Base-by-base conservation (phyloP, 768 basidiomycete genomes). In the Tylopilus balloui region DNA sequence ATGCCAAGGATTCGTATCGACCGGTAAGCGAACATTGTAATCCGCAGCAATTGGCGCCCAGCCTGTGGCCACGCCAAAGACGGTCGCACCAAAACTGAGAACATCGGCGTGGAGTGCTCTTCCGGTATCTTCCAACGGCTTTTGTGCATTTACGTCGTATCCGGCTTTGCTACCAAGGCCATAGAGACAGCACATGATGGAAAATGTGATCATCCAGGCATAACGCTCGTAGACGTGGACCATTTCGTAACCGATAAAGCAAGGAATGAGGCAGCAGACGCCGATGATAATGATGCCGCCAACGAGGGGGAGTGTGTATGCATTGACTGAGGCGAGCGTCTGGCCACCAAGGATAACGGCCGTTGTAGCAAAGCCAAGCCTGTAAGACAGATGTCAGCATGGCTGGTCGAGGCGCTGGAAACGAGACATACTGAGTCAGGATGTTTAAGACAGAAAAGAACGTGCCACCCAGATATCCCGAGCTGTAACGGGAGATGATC, bases 31-130 rank as follows among this genome's bases (percentile, higher is more conserved):
- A 54, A 73, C 74, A 54, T 78, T 79, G 59, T 77, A 80, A 57
- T 80, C 79, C 7, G 79, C 78, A 3, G 78, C 78, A 0, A 79
- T 55, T 1, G 76, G 72, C 0, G 75, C 73, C 78, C 76, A 78
- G 56, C 78, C 76, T 8, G 71, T 64, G 34, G 72, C 67, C 0
- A 70, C 69, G 1, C 74, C 77, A 59, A 79, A 80, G 21, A 79
- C 63, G 56, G 79, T 75, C 2, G 72, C 74, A 21, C 78, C 76
- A 44, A 78, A 81, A 47, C 71, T 69, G 13, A 81, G 63, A n/a
- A 80, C 61, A 47, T 78, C 76, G 1, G 75, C 75, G 0, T 68
- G 69, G 14, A 78, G 68, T 10, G 68, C 64, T 32, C 67, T 61
- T 19, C 79, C 79, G 0, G 66, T 67, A 32, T 74, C 76, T 56